Evolutionary conservation across 2,329 filamentous ascomycete species (phyloP).

Genomic region (Ophiosphaerella korrae): DNA sequence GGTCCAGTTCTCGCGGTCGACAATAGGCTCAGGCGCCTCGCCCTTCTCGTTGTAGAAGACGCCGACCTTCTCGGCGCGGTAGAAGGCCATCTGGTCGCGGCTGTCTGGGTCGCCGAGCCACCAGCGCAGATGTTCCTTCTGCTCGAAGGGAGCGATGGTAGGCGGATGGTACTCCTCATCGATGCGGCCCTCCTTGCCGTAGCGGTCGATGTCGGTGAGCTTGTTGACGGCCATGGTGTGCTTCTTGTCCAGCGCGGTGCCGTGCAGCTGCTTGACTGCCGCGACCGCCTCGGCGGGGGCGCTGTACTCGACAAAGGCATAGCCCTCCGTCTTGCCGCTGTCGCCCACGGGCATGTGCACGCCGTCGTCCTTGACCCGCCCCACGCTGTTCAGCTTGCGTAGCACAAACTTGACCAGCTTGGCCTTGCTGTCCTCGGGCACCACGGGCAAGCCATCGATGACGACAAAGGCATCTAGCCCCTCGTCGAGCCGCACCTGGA

Average conservation of each 20-base stretch:
- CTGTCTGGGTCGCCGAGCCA: slow-evolving; percentile 89
- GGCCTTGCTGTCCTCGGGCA: slow-evolving; percentile 86
- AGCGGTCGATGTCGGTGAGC: slow-evolving; percentile 95
- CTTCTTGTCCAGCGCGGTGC: slow-evolving; percentile 90
- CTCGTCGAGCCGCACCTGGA: slow-evolving; percentile 93
- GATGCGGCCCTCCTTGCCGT: slow-evolving; percentile 88
- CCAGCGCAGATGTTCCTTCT: slow-evolving; percentile 93
- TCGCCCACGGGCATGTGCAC: slow-evolving; percentile 95
- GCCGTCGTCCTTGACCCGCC: slow-evolving; percentile 81
- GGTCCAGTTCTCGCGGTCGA: slow-evolving; percentile 95
- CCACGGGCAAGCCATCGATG: slow-evolving; percentile 88
- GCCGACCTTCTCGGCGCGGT: slow-evolving; percentile 86
- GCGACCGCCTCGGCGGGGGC: slow-evolving; percentile 87
- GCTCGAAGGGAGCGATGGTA: slow-evolving; percentile 79
- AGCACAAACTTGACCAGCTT: slow-evolving; percentile 96
- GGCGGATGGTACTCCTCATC: slow-evolving; percentile 89
- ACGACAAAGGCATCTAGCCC: slow-evolving; percentile 97
- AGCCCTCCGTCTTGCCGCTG: slow-evolving; percentile 85
- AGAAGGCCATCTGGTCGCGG: slow-evolving; percentile 95
- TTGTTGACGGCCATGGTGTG: slow-evolving; percentile 97
- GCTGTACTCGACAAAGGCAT: slow-evolving; percentile 96
- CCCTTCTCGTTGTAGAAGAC: slow-evolving; percentile 99
- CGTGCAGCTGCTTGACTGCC: slow-evolving; percentile 86
- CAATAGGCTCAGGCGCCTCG: slow-evolving; percentile 82
- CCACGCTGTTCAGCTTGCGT: slow-evolving; percentile 87